Evolutionary conservation across 129 eudicot species (phyloP), one percentile per base, ranked within the genome.

Genomic region (Smallanthus sonchifolius): DNA sequence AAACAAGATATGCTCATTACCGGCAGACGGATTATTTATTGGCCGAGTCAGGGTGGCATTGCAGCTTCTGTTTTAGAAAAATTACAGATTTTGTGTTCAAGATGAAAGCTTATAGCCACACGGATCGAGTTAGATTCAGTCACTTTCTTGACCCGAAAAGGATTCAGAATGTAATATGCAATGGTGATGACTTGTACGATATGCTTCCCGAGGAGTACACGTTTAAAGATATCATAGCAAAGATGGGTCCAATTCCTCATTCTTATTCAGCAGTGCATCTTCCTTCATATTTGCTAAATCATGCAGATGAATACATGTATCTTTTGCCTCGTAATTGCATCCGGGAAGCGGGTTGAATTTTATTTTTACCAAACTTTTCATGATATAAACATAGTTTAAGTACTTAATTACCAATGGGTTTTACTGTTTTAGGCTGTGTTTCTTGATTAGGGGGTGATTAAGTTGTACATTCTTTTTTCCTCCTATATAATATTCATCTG

Each of bases 141-240:
- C 96, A 87, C 35, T 90, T 44, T 80, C 73, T 90, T 49, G 80
- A 81, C 73, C 96, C 85, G 3, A 76, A 75, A 73, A 79, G 96
- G 75, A 90, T 90, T 3, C 96, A 90, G 77, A 81, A 81, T 11
- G 79, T 83, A 10, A 87, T 90, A 16, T 90, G 96, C 71, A 70
- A 74, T 17, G 96, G 96, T 34, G 82, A 83, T 55, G 84, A 90
- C 74, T 57, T 90, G 67, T 90, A 74, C 19, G 96, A 90, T 79
- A 90, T 90, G 96, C 82, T 90, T 35, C 96, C 96, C 0, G 96
- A 87, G 76, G 92, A 90, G 85, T 83, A 87, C 74, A 84, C 96
- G 6, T 90, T 90, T 63, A 83, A 69, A 84, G 96, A 87, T 13
- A 85, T 90, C 10, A 87, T 90, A 7, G 86, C 92, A 54, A 83